Evolutionary conservation across 495 filamentous ascomycete genomes (phyloP), one percentile per base, ranked within the genome.

Genomic region (Aspergillus egyptiacus): DNA sequence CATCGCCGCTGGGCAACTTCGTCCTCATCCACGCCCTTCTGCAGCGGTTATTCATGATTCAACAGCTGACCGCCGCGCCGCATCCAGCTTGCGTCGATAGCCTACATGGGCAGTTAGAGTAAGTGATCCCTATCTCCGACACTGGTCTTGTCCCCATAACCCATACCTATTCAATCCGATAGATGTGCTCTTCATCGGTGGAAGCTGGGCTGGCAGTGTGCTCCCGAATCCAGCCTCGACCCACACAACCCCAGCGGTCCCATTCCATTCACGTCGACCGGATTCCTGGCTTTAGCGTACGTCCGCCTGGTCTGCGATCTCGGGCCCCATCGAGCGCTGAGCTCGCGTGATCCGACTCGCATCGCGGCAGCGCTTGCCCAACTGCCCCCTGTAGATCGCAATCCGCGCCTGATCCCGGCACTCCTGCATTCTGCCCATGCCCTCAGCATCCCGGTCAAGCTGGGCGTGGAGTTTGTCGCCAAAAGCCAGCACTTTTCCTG

Each of bases 401-500:
- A 61, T 44, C 68, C 68, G 27, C 61, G 64, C n/a, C 48, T 69
- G 11, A 68, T 64, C 0, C 64, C 68, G 0, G 68, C 66, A 2
- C 60, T 71, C 4, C 66, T 71, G 10, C 68, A 71, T 33, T 56
- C 68, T 4, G 64, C 64, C 40, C 61, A 71, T 37, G 65, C 65
- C 5, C 55, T 71, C n/a, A 67, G 66, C 18, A 67, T 71, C 7
- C 68, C 68, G 4, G 67, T 71, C 1, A 57, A 65, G 5, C 38
- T 71, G 10, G 68, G 68, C 0, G 64, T 77, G 7, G 63, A 69
- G 17, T 67, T 70, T 17, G 70, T 75, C 38, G 73, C 72, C 6
- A 65, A 59, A 28, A 71, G 64, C 13, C 68, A 75, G 46, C 70
- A 70, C 3, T 70, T 75, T 25, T 71, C 73, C 36, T 77, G 73